Evolutionary conservation across 2,329 filamentous ascomycete genomes (phyloP), one percentile per base, ranked within the genome.

Genomic region (Penicillium sp.): DNA sequence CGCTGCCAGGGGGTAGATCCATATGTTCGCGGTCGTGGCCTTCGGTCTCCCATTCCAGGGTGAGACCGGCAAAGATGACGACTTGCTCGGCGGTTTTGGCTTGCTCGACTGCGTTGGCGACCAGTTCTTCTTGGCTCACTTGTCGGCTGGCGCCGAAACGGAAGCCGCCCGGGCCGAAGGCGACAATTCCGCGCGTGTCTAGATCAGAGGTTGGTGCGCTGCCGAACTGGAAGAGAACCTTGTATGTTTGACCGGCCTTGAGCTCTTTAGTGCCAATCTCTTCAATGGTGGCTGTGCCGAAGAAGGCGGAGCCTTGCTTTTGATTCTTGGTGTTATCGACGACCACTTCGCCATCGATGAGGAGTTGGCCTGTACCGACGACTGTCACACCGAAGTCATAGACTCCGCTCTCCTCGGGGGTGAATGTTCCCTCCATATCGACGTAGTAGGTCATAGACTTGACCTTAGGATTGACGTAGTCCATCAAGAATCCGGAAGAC

Each of bases 41-140:
- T 75, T 92, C 89, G 0, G 86, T 87, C 71, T 93, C 90, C 88
- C 89, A 93, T 67, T 93, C 89, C 37, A 82, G 83, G 66, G 92
- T 92, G 46, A 94, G 81, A 2, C 90, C 90, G 2, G 86, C 87
- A 67, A 89, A 89, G 52, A 94, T 79, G 59, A 94, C 81, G 46
- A 92, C 90, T 67, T 92, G 88, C 55, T 93, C 89, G 1, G 87
- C 86, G 40, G 83, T 80, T 68, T 81, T 82, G 31, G 90, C 90
- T 7, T 89, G 78, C 29, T 82, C 78, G 1, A 88, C 87, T 0
- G 90, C 89, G 58, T 85, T 80, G 48, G 81, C 75, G 54, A 92
- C 85, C 66, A 87, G 83, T 16, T 81, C 78, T 54, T 83, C 74
- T 37, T 80, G 74, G 62, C 85, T 79, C 44, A 86, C 81, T 38